Evolutionary conservation across 805 yeast species (phyloP), one percentile per base, ranked within the genome.

Genomic region (Zygotorulaspora florentina): DNA sequence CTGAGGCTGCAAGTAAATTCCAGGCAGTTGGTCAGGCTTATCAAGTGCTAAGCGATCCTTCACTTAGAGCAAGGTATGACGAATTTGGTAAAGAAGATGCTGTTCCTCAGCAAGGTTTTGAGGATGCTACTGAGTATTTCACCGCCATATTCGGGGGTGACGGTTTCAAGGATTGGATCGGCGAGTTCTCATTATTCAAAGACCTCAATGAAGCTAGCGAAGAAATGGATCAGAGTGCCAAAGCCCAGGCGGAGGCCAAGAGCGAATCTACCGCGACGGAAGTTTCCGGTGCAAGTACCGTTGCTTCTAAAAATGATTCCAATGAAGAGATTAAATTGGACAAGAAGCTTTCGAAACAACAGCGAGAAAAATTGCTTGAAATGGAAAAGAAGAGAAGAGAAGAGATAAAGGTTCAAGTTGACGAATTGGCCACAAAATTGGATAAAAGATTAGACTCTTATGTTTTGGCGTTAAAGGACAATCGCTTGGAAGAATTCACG

Each of bases 121-220:
- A 82, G 46, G 98, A 93, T 62, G 95, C 97, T 0, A 72, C 77
- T 42, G 96, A 90, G 62, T 84, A 87, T 58, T 88, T 93, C 67
- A 76, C 84, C 25, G 74, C 75, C 61, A 86, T 93, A 30, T 93
- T 86, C 65, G 95, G 95, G 46, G 95, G 95, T 44, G 89, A 83
- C 48, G 80, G 83, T 1, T 86, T 86, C 61, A 70, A 76, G 46
- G 85, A 79, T 47, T 86, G 88, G 83, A 81, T 86, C 51, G 95
- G 93, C 4, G 90, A 86, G 55, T 71, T 83, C 51, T 74, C 87
- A 2, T 71, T 85, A 73, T 67, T 86, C 57, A 80, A 80, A 47
- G 85, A 84, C 49, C 57, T 85, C 46, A 63, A 76, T 8, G 76
- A 81, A 54, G 75, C 80, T 4, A 79, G 83, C 3, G 85, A 75